Conservation (phyloP, 148 eudicot species). For the Simmondsia chinensis region DNA sequence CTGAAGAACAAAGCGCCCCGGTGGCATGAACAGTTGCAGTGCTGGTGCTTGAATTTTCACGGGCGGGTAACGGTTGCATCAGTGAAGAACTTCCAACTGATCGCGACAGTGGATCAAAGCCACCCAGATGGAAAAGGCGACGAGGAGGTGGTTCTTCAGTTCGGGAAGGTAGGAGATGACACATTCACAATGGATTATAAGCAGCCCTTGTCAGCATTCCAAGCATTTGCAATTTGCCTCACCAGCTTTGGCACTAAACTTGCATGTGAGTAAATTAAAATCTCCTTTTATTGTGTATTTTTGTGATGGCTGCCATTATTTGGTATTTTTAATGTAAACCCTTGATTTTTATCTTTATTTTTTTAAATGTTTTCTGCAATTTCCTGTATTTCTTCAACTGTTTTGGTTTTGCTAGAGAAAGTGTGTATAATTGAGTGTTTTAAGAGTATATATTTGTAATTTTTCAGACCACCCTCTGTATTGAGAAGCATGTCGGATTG, state of each 20-base stretch:
- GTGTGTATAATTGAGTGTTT: conserved; percentile 6
- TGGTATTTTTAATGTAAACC: background rate
- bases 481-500: too few species aligned
- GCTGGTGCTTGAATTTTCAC: conserved; percentile 98
- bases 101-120: conserved; percentile 76
- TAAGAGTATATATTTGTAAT: too few species aligned
- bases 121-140: conserved; percentile 86
- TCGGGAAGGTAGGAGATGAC: conserved; percentile 88
- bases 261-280: conserved; percentile 65
- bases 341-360: too few species aligned
- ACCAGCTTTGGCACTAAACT: conserved; percentile 96
- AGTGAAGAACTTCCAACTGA: conserved; percentile 89
- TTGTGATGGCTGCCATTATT: conserved; percentile 1
- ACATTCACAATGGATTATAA: conserved; percentile 91
- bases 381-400: conserved; percentile 2
- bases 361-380: too few species aligned
- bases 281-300: background rate
- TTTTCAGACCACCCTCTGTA: too few species aligned
- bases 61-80: conserved; percentile 96
- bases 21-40: conserved; percentile 93
- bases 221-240: conserved; percentile 93
- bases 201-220: conserved; percentile 88
- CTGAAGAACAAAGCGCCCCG: conserved; percentile 86
- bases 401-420: conserved; percentile 10
- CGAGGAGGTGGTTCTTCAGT: conserved; percentile 83